phyloP scores from a whole-genome alignment of 495 filamentous ascomycete genomes.

The Neurospora sp. region DNA sequence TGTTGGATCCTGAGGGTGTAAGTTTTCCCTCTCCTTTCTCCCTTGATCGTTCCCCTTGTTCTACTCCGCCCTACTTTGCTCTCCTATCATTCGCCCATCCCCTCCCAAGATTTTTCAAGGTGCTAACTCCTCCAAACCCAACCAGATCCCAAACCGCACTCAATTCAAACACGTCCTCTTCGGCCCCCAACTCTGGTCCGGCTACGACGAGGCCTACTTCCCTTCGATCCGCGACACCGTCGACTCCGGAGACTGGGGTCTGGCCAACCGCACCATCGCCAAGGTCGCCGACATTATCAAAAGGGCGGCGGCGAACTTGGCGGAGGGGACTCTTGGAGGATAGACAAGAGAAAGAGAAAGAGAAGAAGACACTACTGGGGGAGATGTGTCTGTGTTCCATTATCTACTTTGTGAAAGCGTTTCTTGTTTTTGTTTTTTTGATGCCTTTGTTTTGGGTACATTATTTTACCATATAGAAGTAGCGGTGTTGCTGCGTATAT shows the following conservation, averaged over 20 bases:
- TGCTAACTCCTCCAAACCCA: neutral
- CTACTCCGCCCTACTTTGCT: neutral
- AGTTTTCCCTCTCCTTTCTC: constrained; percentile 19
- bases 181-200: constrained; percentile 71
- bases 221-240: constrained; percentile 78
- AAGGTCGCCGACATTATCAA: constrained; percentile 61
- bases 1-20: constrained; percentile 75
- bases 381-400: neutral
- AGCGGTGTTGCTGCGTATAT: neutral
- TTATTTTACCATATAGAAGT: neutral
- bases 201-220: constrained; percentile 67
- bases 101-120: too few species aligned
- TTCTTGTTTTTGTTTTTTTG: neutral
- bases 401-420: neutral
- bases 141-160: constrained; percentile 71
- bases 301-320: constrained; percentile 41
- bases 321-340: neutral
- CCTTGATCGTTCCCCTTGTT: neutral
- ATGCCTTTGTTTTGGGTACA: neutral
- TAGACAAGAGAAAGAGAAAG: neutral
- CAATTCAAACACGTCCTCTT: constrained; percentile 94
- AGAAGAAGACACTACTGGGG: neutral
- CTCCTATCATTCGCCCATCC: neutral
- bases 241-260: constrained; percentile 56
- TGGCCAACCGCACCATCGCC: constrained; percentile 59